Evolutionary conservation across 1,139 yeast species (phyloP).

Genomic region (Pichiaceae sp.): DNA sequence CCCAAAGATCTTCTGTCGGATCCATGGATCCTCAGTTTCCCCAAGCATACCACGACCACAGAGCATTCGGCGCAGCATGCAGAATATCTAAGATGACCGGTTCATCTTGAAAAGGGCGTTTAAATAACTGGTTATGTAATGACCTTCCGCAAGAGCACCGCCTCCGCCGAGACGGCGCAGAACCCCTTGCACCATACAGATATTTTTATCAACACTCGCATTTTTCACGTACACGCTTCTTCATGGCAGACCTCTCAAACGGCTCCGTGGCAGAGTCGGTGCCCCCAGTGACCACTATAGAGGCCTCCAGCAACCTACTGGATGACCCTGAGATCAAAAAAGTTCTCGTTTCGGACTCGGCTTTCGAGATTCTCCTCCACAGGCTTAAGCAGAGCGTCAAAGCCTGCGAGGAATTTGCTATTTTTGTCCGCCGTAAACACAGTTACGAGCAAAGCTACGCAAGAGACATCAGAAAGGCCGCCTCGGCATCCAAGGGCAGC

Average conservation of each 20-base stretch:
- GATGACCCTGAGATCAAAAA: slow-evolving; percentile 31
- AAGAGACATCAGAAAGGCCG: slow-evolving; percentile 61
- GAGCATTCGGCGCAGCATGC: no score
- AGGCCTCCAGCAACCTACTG: background rate
- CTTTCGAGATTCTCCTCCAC: slow-evolving; percentile 57
- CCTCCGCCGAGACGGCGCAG: no score
- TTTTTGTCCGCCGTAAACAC: slow-evolving; percentile 72
- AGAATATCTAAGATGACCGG: no score
- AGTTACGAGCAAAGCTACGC: slow-evolving; percentile 73
- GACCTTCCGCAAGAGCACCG: no score
- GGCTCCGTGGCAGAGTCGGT: background rate
- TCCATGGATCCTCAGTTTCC: background rate
- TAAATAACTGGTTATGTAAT: no score
- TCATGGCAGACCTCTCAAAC: background rate
- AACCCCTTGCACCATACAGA: no score
- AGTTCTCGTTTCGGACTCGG: slow-evolving; percentile 48
- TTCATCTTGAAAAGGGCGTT: no score
- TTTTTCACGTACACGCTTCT: background rate
- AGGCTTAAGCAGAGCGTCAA: slow-evolving; percentile 72
- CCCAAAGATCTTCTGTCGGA: background rate
- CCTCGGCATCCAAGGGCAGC: slow-evolving; percentile 38
- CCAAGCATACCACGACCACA: background rate
- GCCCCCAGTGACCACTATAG: background rate
- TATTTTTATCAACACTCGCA: background rate
- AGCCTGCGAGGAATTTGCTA: slow-evolving; percentile 79